Base-by-base conservation (phyloP, 1,284 basidiomycete species). In the Trichosporon sp. region DNA sequence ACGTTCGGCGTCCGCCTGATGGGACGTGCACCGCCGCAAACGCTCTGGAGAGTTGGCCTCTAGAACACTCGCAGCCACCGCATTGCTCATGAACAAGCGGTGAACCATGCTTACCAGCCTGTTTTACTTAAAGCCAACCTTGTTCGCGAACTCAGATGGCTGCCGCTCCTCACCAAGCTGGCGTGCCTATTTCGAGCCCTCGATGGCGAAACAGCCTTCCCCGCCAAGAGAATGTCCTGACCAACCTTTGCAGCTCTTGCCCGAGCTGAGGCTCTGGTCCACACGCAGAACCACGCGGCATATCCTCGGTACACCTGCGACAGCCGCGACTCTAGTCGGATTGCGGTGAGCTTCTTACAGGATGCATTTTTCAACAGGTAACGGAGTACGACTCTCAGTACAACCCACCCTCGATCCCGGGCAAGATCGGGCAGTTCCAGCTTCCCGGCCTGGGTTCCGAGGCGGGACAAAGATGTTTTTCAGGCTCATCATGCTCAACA, bases 121-220 rank as follows among this genome's bases (percentile, higher is more conserved):
- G 54, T 59, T 11, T 59, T 11, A 59, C 54, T 59, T 32, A 59
- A 59, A 59, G 26, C 21, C 54, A 59, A 59, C 54, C 54, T 59
- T 59, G 10, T 59, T 59, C 8, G 4, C 4, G 26, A 11, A 21
- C 21, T 59, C 54, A 14, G 38, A 12, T 40, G 38, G 38, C 38
- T 40, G 38, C 38, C 38, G 38, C 11, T 11, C 38, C 38, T 37
- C 35, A 37, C 35, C 35, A 37, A 37, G 35, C 35, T 37, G 8
- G 26, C 35, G 19, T 21, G 51, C 51, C 26, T 56, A 11, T 26
- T 2, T 6, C 10, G 51, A 31, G 26, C 19, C 21, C 10, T 12
- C 26, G 21, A 7, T 12, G 26, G 21, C 54, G 54, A 59, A 59
- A 26, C 26, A 14, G 26, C 54, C 35, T 7, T 14, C 54, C 26